Conservation (phyloP, 352 stramenopile species). For the Thalassiosira delicatula region DNA sequence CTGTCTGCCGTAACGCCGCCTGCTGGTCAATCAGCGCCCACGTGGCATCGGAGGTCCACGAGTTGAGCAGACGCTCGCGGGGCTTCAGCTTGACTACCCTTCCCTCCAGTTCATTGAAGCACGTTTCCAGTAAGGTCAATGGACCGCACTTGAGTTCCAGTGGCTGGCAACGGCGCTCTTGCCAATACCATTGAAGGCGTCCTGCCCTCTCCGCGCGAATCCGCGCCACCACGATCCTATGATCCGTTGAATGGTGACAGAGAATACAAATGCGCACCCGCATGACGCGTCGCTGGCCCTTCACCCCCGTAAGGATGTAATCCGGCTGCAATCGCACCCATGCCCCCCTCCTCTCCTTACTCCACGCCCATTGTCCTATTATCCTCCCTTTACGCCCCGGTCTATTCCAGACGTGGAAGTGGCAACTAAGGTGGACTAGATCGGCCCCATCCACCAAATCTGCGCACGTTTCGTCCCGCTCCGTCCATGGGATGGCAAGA, state of each 20-base stretch:
- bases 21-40: constrained; percentile 38
- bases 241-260: constrained; percentile 22
- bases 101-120: constrained; percentile 35
- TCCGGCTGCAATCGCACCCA: constrained; percentile 15
- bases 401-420: neutral
- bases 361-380: neutral
- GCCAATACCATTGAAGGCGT: neutral
- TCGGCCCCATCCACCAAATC: neutral
- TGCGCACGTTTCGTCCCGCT: constrained; percentile 14
- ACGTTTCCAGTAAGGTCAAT: constrained; percentile 3
- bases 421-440: no score
- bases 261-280: neutral
- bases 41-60: constrained; percentile 30
- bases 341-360: neutral
- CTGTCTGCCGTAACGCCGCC: neutral
- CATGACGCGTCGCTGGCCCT: neutral
- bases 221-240: constrained; percentile 21
- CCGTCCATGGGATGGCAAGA: constrained; percentile 13
- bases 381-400: neutral
- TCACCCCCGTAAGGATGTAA: constrained; percentile 20
- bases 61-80: constrained; percentile 12
- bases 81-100: neutral
- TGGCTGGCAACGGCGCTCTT: neutral
- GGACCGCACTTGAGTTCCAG: neutral
- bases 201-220: neutral